Evolutionary conservation across 208 protist genomes (phyloP).

Genomic region (Wallacemonas sp.): DNA sequence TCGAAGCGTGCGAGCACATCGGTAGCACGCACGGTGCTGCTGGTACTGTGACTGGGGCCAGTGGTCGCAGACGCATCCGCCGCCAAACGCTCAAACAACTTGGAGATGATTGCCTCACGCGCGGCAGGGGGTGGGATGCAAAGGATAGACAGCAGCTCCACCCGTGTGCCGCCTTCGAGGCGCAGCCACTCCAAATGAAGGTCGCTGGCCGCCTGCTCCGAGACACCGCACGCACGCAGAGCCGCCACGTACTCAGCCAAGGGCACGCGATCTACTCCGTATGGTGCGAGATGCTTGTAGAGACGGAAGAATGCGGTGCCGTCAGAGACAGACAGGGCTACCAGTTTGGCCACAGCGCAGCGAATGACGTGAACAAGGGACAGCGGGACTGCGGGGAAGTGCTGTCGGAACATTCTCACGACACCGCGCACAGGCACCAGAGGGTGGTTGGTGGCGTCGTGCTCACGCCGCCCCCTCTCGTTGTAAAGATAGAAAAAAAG

Average conservation of each 20-base stretch:
- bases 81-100: slow-evolving; percentile 62
- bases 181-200: slow-evolving; percentile 80
- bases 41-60: neutral
- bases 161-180: slow-evolving; percentile 49
- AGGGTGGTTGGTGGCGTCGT: slow-evolving; percentile 5
- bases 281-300: slow-evolving; percentile 41
- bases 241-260: slow-evolving; percentile 50
- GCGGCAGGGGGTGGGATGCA: slow-evolving; percentile 48
- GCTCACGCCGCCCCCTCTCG: slow-evolving; percentile 15
- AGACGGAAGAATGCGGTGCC: slow-evolving; percentile 49
- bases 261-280: slow-evolving; percentile 37
- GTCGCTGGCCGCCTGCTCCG: slow-evolving; percentile 41
- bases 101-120: slow-evolving; percentile 58
- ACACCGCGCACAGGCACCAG: slow-evolving; percentile 38
- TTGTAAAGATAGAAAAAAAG: slow-evolving; percentile 64
- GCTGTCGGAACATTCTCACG: slow-evolving; percentile 42
- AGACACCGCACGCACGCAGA: slow-evolving; percentile 42
- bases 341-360: slow-evolving; percentile 36
- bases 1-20: slow-evolving; percentile 40
- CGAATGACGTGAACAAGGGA: slow-evolving; percentile 39
- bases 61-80: neutral
- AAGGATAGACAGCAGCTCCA: slow-evolving; percentile 51
- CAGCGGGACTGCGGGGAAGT: slow-evolving; percentile 61
- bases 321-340: slow-evolving; percentile 32
- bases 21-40: slow-evolving; percentile 13